Evolutionary conservation across 2,329 filamentous ascomycete species (phyloP).

Genomic region (Fusarium bactridioides): DNA sequence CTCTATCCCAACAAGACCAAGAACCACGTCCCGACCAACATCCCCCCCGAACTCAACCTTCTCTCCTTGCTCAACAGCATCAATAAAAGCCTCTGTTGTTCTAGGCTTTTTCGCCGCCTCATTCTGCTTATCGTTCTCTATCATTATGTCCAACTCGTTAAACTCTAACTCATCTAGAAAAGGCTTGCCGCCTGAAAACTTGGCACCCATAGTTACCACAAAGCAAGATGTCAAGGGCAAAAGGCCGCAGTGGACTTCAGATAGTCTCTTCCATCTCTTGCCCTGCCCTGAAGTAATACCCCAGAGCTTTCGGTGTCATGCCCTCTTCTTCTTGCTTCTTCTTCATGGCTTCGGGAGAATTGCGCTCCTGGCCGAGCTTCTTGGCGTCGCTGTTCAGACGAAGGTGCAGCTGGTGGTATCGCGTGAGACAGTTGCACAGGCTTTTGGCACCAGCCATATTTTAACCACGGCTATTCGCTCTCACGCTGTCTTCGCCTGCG

Average conservation of each 20-base stretch:
- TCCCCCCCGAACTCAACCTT: not conserved
- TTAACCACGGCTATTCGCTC: no score
- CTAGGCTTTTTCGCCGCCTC: no score
- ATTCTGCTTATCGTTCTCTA: not conserved
- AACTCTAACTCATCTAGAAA: accelerated
- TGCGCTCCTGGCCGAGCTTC: no score
- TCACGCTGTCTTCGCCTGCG: no score
- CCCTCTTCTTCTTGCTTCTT: no score
- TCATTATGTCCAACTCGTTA: not conserved
- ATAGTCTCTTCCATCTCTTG: not conserved
- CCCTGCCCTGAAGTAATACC: not conserved
- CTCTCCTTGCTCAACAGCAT: not conserved
- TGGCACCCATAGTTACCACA: not conserved
- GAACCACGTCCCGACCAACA: not conserved
- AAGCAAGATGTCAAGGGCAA: not conserved
- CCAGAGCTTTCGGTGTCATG: no score
- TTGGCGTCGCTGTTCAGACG: no score
- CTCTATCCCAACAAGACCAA: not conserved
- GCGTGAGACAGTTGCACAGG: no score
- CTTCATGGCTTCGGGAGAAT: no score
- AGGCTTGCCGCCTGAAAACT: not conserved
- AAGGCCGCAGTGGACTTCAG: not conserved
- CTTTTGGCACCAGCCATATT: accelerated
- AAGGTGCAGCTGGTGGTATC: no score
- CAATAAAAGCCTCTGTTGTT: not conserved